Evolutionary conservation across 495 filamentous ascomycete species (phyloP), one percentile per base, ranked within the genome.

Genomic region (Trichocladium uniseriatum): DNA sequence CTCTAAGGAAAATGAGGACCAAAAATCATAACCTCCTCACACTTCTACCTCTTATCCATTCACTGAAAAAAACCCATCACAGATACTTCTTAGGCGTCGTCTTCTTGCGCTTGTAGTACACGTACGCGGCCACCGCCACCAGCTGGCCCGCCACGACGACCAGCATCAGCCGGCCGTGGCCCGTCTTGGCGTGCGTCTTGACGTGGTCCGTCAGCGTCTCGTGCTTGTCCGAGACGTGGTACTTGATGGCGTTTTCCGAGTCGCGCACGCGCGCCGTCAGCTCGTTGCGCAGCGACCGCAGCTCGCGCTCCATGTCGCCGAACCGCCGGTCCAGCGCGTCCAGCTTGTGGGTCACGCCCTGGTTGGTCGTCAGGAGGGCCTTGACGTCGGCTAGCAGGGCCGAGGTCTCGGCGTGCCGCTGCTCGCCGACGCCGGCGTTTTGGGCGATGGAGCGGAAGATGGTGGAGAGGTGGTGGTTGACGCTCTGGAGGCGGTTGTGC

Each of bases 81-180:
- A 98, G 68, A 66, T 89, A 98, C 65, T 98, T 98, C 80, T 96
- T 96, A 28, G 89, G 87, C 60, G 77, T 75, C 51, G 76, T 79
- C 67, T 84, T 82, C 55, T 82, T 79, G 52, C 81, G 74, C 75
- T 95, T 95, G 69, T 97, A 95, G 38, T 82, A 60, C 18, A 90
- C 59, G 65, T 89, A 98, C 15, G 71, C 77, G 7, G 60, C 79
- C 3, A 78, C 78, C 18, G 92, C 63, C 59, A 89, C 45, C 20
- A 82, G 59, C 70, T 97, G 90, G 57, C 87, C 80, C 27, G 77
- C 79, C 39, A 98, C 71, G 35, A 94, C 74, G 31, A 89, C 66
- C 62, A 84, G 75, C 49, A 95, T 71, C 56, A 94, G 79, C 58
- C 79, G 75, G 20, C 80, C 79, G 73, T 94, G 81, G 31, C 82